Evolutionary conservation across 2,329 filamentous ascomycete genomes (phyloP), one percentile per base, ranked within the genome.

Genomic region (Trichoderma koningii): DNA sequence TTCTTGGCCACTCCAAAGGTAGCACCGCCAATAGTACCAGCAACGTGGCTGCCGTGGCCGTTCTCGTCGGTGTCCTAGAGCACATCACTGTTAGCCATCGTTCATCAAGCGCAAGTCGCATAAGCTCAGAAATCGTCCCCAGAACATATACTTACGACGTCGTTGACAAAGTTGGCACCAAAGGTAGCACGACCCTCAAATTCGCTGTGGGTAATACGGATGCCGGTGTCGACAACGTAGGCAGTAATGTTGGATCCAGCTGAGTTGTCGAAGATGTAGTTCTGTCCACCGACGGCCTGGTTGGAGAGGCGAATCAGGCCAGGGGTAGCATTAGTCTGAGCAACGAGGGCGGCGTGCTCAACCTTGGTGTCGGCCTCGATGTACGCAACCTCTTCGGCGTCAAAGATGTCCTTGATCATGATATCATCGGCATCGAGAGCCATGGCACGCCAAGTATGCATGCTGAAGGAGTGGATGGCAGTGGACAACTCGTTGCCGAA

Each of bases 191-290:
- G 83, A 55, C 82, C 83, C 73, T 82, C 78, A 68, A 84, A 87
- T 72, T 87, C 82, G 50, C 73, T 70, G 75, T 90, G 88, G 6
- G 79, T 78, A 44, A 77, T 76, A 63, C 77, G 77, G 72, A 90
- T 85, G 69, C 88, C 88, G 6, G 87, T 89, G 75, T 90, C 88
- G 47, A 90, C 82, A 26, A 90, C 76, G 73, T 86, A 90, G 30
- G 81, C 83, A 23, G 83, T 87, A 69, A 85, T 83, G n/a, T 82
- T 83, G 68, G 80, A 65, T 38, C 85, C 85, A 23, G 81, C 82
- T 14, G 77, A 78, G 64, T 76, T 75, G 71, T 87, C 83, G 67
- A 85, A 87, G 57, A 82, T 69, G 71, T 78, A 78, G 15, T 70
- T 68, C 41, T 70, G 63, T 30, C 69, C 63, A 47, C 75, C 78